Evolutionary conservation across 2,329 filamentous ascomycete species (phyloP), one percentile per base, ranked within the genome.

Genomic region (Cryphonectria naterciae): DNA sequence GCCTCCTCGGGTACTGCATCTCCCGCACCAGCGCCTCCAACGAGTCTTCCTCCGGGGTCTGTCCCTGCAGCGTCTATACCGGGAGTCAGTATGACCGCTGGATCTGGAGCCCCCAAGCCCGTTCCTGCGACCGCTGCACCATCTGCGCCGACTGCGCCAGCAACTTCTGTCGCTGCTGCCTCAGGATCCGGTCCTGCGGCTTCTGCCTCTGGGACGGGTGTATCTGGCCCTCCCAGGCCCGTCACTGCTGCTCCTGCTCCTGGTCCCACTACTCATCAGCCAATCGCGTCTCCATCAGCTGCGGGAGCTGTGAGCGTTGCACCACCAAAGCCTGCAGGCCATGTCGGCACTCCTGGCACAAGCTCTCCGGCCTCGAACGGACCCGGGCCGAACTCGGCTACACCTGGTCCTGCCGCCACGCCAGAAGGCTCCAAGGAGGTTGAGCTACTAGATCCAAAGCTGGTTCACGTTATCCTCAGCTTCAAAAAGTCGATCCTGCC

Each of bases 401-500:
- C 58, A 22, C 41, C 71, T 32, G 62, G 69, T 17, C 54, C 69
- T 65, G 49, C 70, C 17, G 25, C 65, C 43, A 56, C 70, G 17
- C 41, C 41, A 22, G 60, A 62, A 15, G 39, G 25, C 35, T 11
- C 52, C 52, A 61, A 43, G 28, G 64, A 62, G 22, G 63, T 71
- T 19, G 70, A 74, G 39, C 70, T 75, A 32, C 75, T 82, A n/a
- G 77, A 80, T 58, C 77, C 83, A 35, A 82, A 79, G 64, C 80
- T 86, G 11, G 77, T 86, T 10, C 74, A 78, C 15, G 79, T 80
- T 17, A 78, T 87, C 19, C 77, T 80, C 28, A 80, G 79, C 7
- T 85, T 86, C 79, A 86, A 86, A 72, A 78, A 79, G 17, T 80
- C 81, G n/a, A 85, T 83, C 68, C 77, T 82, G 68, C 81, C 81